Conservation (phyloP, 306 rosid genomes). For the Quillaja saponaria region DNA sequence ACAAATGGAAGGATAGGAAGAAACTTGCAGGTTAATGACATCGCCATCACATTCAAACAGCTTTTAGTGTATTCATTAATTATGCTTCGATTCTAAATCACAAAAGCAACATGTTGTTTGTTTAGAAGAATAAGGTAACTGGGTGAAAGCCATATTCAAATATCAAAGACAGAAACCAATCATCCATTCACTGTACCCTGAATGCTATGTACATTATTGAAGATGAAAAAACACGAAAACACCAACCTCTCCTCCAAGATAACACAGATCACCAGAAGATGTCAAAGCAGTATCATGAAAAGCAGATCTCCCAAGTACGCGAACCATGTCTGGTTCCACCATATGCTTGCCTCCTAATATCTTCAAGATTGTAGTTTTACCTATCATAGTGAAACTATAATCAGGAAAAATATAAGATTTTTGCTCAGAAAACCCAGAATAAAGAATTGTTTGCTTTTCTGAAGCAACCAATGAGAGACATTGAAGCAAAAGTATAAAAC, state of each 20-base stretch:
- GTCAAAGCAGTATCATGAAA: constrained; percentile 76
- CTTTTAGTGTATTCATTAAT: no score
- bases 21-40: no score
- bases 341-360: constrained; percentile 90
- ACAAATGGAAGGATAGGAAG: no score
- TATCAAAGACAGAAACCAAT: no score
- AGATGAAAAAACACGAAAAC: background rate
- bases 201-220: background rate
- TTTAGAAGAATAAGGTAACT: no score
- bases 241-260: constrained; percentile 90
- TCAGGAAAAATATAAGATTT: constrained; percentile 1
- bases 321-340: constrained; percentile 92
- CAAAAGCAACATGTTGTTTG: no score
- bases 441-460: background rate
- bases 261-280: constrained; percentile 80
- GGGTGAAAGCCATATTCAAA: no score
- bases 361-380: constrained; percentile 82
- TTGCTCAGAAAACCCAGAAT: background rate
- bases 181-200: no score
- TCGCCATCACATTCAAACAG: no score
- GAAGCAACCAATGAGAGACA: background rate
- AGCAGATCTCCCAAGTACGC: constrained; percentile 87
- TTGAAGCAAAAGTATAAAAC: background rate
- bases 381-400: constrained; percentile 32
- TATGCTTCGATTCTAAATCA: no score